Base-by-base conservation (phyloP, 2,329 filamentous ascomycete genomes). In the Geosmithia putterillii region DNA sequence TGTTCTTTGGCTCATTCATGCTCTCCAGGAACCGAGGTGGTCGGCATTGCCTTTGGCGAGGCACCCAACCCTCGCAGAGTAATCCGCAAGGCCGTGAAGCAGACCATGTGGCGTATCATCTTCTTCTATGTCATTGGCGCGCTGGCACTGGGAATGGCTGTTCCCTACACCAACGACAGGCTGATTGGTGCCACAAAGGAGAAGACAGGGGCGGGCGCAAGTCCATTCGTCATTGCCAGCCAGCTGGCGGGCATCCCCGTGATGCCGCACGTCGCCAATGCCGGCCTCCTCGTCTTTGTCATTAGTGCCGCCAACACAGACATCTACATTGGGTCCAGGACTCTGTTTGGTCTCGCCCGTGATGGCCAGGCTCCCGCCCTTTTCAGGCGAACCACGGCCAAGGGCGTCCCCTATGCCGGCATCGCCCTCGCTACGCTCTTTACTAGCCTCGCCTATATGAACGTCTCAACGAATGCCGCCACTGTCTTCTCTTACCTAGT, bases 261-360 rank as follows among this genome's bases (percentile, higher is more conserved):
- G 17, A 44, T 56, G 3, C 46, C 50, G 1, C 47, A 53, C 12
- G 38, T 55, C 14, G 49, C 55, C 40, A 57, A 56, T 17, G 54
- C 44, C 1, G 48, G 47, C 8, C 46, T 56, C 14, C 42, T 53
- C 6, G 46, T 54, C 1, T 55, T 54, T n/a, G 49, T 48, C 12
- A 44, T 55, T 19, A 51, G 56, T 21, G 40, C 40, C 15, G 74
- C 71, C 6, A 80, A 79, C 50, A 71, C 76, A 45, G 73, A 71
- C n/a, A 58, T 79, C 2, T 79, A 76, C 50, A 71, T 71, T 1
- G 63, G 60, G 0, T 64, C 65, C 4, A 57, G 67, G 18, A 62
- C 60, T 2, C 51, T 65, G 15, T 78, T 76, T 55, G 67, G 72
- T 0, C 8, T 67, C 1, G 60, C 63, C 12, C 57, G 60, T 40